Percentiles rank a stretch among this genome's conserved stretches.
Evolutionary conservation across 352 stramenopile genomes (phyloP).

Genomic region (Phytophthora multivora): DNA sequence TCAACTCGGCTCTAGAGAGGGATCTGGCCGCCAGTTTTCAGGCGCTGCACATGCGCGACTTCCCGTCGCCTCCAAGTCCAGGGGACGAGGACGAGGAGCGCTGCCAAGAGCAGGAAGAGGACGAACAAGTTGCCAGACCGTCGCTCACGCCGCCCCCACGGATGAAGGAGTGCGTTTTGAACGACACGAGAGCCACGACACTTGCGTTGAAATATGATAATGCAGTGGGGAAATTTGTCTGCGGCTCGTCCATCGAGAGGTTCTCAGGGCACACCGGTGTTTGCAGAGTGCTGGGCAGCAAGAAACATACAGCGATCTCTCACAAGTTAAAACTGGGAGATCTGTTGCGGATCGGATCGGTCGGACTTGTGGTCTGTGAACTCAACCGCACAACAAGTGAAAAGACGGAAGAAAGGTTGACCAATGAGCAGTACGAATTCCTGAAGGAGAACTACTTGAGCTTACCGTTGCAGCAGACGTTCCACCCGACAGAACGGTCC

Average conservation of each 20-base stretch:
- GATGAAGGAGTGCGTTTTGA: slow-evolving; percentile 87
- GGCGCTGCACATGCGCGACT: slow-evolving; percentile 60
- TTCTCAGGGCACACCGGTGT: slow-evolving; percentile 93
- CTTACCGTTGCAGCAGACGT: slow-evolving; percentile 81
- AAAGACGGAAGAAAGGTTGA: slow-evolving; percentile 77
- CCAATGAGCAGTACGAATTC: slow-evolving; percentile 83
- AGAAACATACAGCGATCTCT: slow-evolving; percentile 81
- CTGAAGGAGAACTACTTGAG: slow-evolving; percentile 90
- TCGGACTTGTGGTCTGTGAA: slow-evolving; percentile 92
- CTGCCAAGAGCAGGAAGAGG: slow-evolving; percentile 4
- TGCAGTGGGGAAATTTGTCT: slow-evolving; percentile 73
- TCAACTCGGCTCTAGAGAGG: slow-evolving; percentile 35
- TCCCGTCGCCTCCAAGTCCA: slow-evolving; percentile 26
- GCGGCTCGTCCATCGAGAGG: slow-evolving; percentile 85
- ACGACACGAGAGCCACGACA: slow-evolving; percentile 81
- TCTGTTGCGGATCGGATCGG: slow-evolving; percentile 89
- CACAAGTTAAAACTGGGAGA: slow-evolving; percentile 82
- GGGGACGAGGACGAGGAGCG: slow-evolving; percentile 11
- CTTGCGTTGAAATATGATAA: slow-evolving; percentile 78
- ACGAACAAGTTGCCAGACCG: slow-evolving; percentile 7
- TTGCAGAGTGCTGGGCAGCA: slow-evolving; percentile 89
- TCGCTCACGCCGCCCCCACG: slow-evolving; percentile 14
- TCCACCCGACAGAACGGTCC: slow-evolving; percentile 58
- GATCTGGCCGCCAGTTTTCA: slow-evolving; percentile 62
- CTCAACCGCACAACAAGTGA: slow-evolving; percentile 78